Evolutionary conservation across 495 filamentous ascomycete species (phyloP).

Genomic region (Penicillium antarcticum): DNA sequence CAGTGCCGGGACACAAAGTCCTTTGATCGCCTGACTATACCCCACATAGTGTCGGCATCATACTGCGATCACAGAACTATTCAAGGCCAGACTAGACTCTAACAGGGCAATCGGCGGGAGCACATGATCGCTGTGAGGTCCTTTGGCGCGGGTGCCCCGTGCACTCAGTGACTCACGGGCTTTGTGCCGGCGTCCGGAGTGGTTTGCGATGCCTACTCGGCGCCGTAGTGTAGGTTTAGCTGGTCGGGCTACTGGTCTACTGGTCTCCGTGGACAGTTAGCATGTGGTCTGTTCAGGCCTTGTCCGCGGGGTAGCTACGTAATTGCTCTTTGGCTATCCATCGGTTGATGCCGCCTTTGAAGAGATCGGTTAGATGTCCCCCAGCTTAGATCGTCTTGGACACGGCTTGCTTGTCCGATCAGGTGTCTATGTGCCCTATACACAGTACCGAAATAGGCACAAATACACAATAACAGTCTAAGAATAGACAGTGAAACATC

Average conservation of each 20-base stretch:
- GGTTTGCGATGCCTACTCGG: background rate
- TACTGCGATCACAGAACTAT: constrained; percentile 12
- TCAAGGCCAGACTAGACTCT: constrained; percentile 4
- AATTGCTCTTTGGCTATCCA: no score
- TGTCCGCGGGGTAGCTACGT: constrained; percentile 11
- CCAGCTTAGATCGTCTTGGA: no score
- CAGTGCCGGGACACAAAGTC: constrained; percentile 4
- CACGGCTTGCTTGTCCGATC: constrained; percentile 3
- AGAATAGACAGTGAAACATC: background rate
- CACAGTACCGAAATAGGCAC: background rate
- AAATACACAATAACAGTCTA: background rate
- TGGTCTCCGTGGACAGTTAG: background rate
- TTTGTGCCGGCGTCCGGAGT: constrained; percentile 2
- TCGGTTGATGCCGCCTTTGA: no score
- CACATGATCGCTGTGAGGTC: constrained; percentile 12
- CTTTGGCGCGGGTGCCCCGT: constrained; percentile 9
- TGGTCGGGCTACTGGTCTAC: background rate
- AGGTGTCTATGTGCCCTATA: background rate
- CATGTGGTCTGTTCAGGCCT: constrained; percentile 10
- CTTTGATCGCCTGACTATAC: constrained; percentile 19
- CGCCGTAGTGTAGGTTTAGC: background rate
- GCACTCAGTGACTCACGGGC: constrained; percentile 23
- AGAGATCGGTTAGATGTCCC: no score
- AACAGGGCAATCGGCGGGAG: constrained; percentile 4
- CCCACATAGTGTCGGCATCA: constrained; percentile 22